Evolutionary conservation across 495 filamentous ascomycete species (phyloP).

Genomic region (Neurospora sp.): DNA sequence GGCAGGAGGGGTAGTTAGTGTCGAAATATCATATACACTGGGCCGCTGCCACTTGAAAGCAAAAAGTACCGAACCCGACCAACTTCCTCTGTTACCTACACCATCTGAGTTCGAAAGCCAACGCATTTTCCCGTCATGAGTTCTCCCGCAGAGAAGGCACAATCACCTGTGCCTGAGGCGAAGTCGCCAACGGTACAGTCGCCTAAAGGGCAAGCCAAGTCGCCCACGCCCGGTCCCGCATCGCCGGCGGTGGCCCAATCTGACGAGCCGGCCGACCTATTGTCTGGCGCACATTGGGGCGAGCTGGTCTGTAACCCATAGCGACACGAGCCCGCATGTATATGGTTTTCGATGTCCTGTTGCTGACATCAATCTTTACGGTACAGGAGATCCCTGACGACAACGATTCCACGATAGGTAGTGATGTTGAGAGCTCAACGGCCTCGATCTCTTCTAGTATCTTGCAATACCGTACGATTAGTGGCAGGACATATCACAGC

Average conservation of each 20-base stretch:
- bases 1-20: not conserved
- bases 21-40: not conserved
- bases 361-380: not conserved
- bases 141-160: not conserved
- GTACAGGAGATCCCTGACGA: constrained; percentile 9
- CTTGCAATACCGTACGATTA: constrained; percentile 22
- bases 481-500: constrained; percentile 21
- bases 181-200: not conserved
- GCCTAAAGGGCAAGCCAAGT: not conserved
- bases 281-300: not conserved
- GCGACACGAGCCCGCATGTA: not conserved
- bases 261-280: not conserved
- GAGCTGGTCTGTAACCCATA: not conserved
- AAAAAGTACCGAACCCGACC: not conserved
- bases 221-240: not conserved
- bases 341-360: not conserved
- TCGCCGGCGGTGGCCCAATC: not conserved
- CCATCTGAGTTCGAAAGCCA: not conserved
- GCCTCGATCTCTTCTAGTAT: constrained; percentile 27
- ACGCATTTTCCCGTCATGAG: not conserved
- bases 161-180: not conserved
- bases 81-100: not conserved
- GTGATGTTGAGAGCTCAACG: constrained; percentile 14
- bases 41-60: not conserved
- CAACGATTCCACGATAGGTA: constrained; percentile 26